Conservation (phyloP, 768 basidiomycete genomes). For the Russula emetica region DNA sequence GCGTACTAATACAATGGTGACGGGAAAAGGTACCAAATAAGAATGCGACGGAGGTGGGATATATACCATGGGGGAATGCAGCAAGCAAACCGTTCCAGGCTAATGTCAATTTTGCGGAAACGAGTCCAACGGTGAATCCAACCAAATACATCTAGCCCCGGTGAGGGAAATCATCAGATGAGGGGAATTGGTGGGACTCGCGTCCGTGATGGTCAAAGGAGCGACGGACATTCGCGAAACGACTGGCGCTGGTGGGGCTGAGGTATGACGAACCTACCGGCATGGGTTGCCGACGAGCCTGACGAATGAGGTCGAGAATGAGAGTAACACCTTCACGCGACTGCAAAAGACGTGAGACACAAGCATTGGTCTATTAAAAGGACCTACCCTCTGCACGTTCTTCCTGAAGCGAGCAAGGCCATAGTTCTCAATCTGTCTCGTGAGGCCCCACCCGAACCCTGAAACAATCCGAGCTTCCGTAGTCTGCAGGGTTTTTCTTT, state of each 20-base stretch:
- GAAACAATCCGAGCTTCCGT: slow-evolving; percentile 88
- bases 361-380: slow-evolving; percentile 8
- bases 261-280: slow-evolving; percentile 34
- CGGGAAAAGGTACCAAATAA: slow-evolving; percentile 11
- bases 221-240: slow-evolving; percentile 4
- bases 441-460: slow-evolving; percentile 85
- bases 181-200: slow-evolving; percentile 10
- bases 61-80: slow-evolving; percentile 9
- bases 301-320: slow-evolving; percentile 72
- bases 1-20: slow-evolving; percentile 22
- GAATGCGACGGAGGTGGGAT: slow-evolving; percentile 9
- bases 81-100: neutral
- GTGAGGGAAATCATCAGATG: neutral
- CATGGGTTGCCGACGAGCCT: slow-evolving; percentile 63
- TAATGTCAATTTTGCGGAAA: slow-evolving; percentile 11
- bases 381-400: slow-evolving; percentile 74
- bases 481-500: slow-evolving; percentile 74
- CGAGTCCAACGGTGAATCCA: neutral
- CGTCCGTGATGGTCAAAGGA: slow-evolving; percentile 1
- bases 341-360: slow-evolving; percentile 37
- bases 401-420: slow-evolving; percentile 82
- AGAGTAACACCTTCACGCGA: slow-evolving; percentile 85
- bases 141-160: slow-evolving; percentile 1
- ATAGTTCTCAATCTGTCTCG: slow-evolving; percentile 81
- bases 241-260: slow-evolving; percentile 21